Percentiles rank a stretch among this genome's conserved stretches.
phyloP scores from a whole-genome alignment of 2,329 filamentous ascomycete genomes.

The Paecilomyces formosus region DNA sequence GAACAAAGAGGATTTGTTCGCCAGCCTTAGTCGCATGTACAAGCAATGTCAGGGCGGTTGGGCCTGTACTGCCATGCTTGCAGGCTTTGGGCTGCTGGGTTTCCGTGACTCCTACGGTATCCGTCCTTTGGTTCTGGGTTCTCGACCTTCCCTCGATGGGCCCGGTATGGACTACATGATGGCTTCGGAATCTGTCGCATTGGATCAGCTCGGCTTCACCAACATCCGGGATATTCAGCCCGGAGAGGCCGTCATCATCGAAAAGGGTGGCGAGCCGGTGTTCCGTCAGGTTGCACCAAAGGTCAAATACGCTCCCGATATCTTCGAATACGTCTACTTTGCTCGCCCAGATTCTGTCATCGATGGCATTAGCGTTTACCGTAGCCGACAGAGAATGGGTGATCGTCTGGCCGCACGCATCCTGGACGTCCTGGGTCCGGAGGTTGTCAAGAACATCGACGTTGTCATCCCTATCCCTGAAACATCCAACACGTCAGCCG shows the following conservation, averaged over 20 bases:
- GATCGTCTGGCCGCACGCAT: slow-evolving; percentile 70
- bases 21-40: slow-evolving; percentile 64
- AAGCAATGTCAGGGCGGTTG: slow-evolving; percentile 65
- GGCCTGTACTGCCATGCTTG: slow-evolving; percentile 75
- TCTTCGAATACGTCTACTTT: slow-evolving; percentile 86
- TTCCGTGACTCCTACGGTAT: slow-evolving; percentile 78
- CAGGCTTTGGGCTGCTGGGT: slow-evolving; percentile 70
- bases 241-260: slow-evolving; percentile 77
- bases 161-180: slow-evolving; percentile 77
- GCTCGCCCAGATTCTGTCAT: slow-evolving; percentile 74
- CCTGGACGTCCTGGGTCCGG: slow-evolving; percentile 57
- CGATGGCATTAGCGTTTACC: slow-evolving; percentile 81
- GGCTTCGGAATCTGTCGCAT: slow-evolving; percentile 79
- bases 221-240: slow-evolving; percentile 72
- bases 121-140: slow-evolving; percentile 72
- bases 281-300: slow-evolving; percentile 67
- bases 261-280: slow-evolving; percentile 65
- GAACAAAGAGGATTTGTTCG: slow-evolving; percentile 71
- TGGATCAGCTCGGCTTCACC: slow-evolving; percentile 71
- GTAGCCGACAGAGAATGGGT: slow-evolving; percentile 81
- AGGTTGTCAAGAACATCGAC: slow-evolving; percentile 69
- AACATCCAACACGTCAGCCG: slow-evolving; percentile 74
- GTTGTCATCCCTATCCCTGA: slow-evolving; percentile 74
- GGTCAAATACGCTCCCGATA: slow-evolving; percentile 70
- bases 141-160: slow-evolving; percentile 58